Conservation (phyloP, 2,329 filamentous ascomycete species). For the Beauveria sp. region DNA sequence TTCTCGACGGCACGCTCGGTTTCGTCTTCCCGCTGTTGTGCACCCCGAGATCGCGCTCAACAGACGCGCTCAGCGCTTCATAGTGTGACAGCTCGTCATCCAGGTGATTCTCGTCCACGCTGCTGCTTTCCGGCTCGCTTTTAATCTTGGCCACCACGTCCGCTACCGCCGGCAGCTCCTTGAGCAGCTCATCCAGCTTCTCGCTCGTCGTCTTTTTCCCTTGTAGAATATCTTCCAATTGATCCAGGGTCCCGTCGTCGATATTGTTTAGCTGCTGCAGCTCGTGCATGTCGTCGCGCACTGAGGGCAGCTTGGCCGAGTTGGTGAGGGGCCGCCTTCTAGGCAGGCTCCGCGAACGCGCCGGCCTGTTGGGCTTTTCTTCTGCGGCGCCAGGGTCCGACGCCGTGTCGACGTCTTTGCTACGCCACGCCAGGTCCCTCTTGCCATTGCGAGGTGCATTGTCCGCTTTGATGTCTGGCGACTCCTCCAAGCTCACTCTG, state of each 20-base stretch:
- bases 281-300: conserved; percentile 47
- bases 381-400: conserved; percentile 16
- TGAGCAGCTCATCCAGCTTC: conserved; percentile 19
- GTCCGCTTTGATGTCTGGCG: conserved; percentile 14
- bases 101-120: background rate
- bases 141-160: background rate
- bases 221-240: conserved; percentile 43
- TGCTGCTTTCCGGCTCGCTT: background rate
- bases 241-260: conserved; percentile 53
- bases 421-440: conserved; percentile 18
- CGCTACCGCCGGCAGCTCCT: conserved; percentile 16
- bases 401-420: conserved; percentile 22
- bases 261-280: conserved; percentile 46
- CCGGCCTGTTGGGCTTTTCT: conserved; percentile 5
- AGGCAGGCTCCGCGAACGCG: conserved; percentile 32
- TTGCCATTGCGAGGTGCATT: conserved; percentile 20
- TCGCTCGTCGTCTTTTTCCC: conserved; percentile 25
- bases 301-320: conserved; percentile 45
- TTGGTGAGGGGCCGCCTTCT: conserved; percentile 41
- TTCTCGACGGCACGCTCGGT: background rate
- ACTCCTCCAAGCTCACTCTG: conserved; percentile 1
- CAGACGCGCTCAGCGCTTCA: conserved; percentile 3
- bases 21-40: background rate
- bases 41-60: conserved; percentile 3
- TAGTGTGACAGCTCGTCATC: conserved; percentile 9